Evolutionary conservation across 768 basidiomycete genomes (phyloP), one percentile per base, ranked within the genome.

Genomic region (Mycena vitilis): DNA sequence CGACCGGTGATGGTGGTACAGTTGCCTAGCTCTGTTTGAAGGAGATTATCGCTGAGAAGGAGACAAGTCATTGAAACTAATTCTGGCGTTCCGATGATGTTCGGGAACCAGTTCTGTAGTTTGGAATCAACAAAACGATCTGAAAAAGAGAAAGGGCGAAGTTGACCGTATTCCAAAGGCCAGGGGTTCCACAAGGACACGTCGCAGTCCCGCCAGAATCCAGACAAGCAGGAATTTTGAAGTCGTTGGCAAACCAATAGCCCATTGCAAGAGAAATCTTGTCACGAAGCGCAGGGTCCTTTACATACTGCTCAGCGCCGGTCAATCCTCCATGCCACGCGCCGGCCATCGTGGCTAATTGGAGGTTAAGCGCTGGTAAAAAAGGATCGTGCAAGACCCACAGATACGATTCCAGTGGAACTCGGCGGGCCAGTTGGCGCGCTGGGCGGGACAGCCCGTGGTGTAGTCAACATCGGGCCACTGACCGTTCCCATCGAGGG

Each of bases 391-490:
- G 7, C 61, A 37, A 37, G 38, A 60, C 30, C 30, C 7, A 56
- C 42, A n/a, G 45, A 12, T 55, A 20, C 5, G 47, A 76, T 82
- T 40, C 40, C 67, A 18, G 30, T 63, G 62, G 2, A 69, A 75
- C 75, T 87, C 82, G 15, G 90, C 90, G 11, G 89, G 90, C 91
- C 91, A 92, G 71, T 89, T 92, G 7, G 90, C 90, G 13, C 86
- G 82, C 62, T 84, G 84, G 8, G 88, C 91, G 48, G 76, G 74
- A 68, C 91, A 92, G 9, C 91, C 91, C 23, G 87, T 81, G 0
- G 87, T 84, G 71, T 91, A 91, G 72, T 91, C 84, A 20, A 92
- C 81, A 71, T 87, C 85, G 1, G 87, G 86, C 88, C 88, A 89
- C 75, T 84, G 85, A 8, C 86, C 87, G 73, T 80, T 77, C 13